phyloP scores from a whole-genome alignment of 805 yeast species.

The Suhomyces pyralidae region DNA sequence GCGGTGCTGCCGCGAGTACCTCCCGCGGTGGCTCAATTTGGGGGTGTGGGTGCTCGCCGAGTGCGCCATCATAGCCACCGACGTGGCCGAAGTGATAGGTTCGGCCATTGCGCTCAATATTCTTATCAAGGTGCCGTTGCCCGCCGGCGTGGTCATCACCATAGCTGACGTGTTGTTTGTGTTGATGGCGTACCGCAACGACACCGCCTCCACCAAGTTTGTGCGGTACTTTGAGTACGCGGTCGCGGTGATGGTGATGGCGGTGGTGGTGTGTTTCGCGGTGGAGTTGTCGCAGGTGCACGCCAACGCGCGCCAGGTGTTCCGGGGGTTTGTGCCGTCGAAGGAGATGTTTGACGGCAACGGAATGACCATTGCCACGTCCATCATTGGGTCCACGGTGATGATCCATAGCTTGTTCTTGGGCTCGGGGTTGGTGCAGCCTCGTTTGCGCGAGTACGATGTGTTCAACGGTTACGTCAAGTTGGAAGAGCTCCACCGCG shows the following conservation, averaged over 20 bases:
- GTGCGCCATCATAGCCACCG: slow-evolving; percentile 49
- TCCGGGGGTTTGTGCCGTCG: slow-evolving; percentile 46
- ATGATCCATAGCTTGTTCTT: slow-evolving; percentile 51
- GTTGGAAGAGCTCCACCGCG: slow-evolving; percentile 14
- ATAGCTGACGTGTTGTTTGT: slow-evolving; percentile 46
- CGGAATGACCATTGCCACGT: slow-evolving; percentile 47
- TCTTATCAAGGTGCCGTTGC: slow-evolving; percentile 41
- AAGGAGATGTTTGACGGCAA: slow-evolving; percentile 38
- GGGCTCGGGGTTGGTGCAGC: slow-evolving; percentile 50
- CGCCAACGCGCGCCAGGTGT: slow-evolving; percentile 28
- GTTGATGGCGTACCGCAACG: slow-evolving; percentile 46
- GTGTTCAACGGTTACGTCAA: slow-evolving; percentile 32
- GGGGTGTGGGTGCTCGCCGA: slow-evolving; percentile 44
- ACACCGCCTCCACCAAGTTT: slow-evolving; percentile 35
- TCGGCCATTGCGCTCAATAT: slow-evolving; percentile 51
- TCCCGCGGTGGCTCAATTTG: slow-evolving; percentile 40
- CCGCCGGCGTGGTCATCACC: slow-evolving; percentile 49
- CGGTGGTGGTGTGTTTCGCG: slow-evolving; percentile 45
- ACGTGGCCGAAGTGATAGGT: slow-evolving; percentile 53
- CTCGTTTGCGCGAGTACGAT: slow-evolving; percentile 46
- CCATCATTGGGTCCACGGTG: slow-evolving; percentile 50
- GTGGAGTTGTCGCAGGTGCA: slow-evolving; percentile 41
- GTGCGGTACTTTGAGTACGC: slow-evolving; percentile 38
- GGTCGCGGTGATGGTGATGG: slow-evolving; percentile 41
- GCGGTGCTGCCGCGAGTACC: slow-evolving; percentile 38